Evolutionary conservation across 2,329 filamentous ascomycete genomes (phyloP).

Genomic region (Acarospora socialis): DNA sequence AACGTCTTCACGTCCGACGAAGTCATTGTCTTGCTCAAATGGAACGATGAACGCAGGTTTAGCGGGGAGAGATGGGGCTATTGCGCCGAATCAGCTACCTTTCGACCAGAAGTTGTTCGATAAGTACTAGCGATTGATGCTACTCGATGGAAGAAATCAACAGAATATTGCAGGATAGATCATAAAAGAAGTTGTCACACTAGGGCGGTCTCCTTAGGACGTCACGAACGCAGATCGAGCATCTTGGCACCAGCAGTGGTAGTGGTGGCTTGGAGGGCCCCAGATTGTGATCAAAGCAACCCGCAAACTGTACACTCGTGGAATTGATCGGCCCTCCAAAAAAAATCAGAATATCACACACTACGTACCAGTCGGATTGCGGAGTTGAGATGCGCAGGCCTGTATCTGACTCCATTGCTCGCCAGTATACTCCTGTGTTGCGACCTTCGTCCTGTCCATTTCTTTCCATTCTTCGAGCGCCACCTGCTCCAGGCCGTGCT

Average conservation of each 20-base stretch:
- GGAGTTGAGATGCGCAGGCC: conserved; percentile 1
- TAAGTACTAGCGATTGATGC: no score
- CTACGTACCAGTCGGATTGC: conserved; percentile 1
- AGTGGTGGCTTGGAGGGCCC: neutral
- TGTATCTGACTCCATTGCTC: neutral
- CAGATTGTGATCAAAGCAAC: neutral
- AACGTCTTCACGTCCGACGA: conserved; percentile 11
- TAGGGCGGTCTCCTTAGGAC: neutral
- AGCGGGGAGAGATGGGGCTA: no score
- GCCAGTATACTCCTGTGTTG: conserved; percentile 3
- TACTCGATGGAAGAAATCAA: no score
- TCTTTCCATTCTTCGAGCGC: conserved; percentile 21
- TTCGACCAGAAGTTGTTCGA: no score
- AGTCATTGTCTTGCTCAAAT: conserved; percentile 11
- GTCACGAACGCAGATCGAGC: no score
- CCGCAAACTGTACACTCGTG: neutral
- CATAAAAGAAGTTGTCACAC: no score
- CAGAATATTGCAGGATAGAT: no score
- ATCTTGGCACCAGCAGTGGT: neutral
- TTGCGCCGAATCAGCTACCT: no score
- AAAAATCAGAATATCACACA: no score
- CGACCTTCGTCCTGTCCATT: conserved; percentile 11
- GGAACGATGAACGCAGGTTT: conserved; percentile 7
- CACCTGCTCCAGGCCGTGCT: conserved; percentile 23
- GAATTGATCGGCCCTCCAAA: no score